Evolutionary conservation across 2,329 filamentous ascomycete species (phyloP).

Genomic region (Verticillium nubilum): DNA sequence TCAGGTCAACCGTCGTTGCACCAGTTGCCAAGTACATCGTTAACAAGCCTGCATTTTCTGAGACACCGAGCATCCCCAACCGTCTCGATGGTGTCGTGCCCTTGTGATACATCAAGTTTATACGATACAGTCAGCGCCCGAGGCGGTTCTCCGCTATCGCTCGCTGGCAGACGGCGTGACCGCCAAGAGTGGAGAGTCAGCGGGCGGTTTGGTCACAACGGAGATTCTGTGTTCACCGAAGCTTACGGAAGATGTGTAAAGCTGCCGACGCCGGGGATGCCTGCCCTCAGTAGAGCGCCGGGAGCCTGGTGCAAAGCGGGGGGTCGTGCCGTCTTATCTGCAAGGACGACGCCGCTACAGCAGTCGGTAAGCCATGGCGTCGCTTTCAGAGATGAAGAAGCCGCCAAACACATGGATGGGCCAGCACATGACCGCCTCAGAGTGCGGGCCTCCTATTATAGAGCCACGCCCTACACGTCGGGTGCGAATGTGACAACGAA

Average conservation of each 20-base stretch:
- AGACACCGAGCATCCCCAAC: not conserved
- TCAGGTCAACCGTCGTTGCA: not conserved
- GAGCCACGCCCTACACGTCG: not conserved
- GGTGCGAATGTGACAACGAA: not conserved
- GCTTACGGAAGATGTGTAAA: not conserved
- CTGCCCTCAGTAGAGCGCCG: not conserved
- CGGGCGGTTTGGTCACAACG: not conserved
- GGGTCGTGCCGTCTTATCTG: too few relatives aligned
- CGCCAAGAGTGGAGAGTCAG: not conserved
- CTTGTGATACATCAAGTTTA: not conserved
- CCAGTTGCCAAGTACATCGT: not conserved
- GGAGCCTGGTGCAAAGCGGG: not conserved
- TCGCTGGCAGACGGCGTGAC: not conserved
- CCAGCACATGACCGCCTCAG: not conserved
- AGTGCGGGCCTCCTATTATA: not conserved
- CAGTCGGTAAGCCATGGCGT: not conserved
- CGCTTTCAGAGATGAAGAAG: not conserved
- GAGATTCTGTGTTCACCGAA: not conserved
- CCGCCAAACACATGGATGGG: not conserved
- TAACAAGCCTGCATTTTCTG: not conserved
- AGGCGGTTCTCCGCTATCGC: not conserved
- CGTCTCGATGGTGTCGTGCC: not conserved
- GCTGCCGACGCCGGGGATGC: not conserved
- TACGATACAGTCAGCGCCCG: not conserved
- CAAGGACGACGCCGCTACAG: too few relatives aligned